Percentiles rank a stretch among this genome's conserved stretches.
Conservation (phyloP, 345 rosid genomes). For the Dipteronia sinensis region DNA sequence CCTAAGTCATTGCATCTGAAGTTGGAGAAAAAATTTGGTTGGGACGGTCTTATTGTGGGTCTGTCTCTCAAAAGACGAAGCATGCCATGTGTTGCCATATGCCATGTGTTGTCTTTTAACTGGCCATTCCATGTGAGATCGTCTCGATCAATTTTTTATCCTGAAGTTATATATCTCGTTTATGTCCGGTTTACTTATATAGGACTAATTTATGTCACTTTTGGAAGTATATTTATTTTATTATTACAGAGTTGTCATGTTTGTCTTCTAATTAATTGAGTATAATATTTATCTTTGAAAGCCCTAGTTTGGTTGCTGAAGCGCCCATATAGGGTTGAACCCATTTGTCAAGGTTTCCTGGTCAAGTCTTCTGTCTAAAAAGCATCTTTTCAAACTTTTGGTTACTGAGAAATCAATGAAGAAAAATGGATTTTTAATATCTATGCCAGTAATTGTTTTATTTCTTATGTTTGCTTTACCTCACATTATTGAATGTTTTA, state of each 20-base stretch:
- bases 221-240: neutral
- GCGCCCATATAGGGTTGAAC: neutral
- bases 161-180: neutral
- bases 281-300: neutral
- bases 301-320: neutral
- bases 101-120: neutral
- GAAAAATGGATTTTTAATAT: neutral
- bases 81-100: neutral
- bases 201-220: conserved; percentile 2
- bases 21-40: neutral
- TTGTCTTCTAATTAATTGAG: neutral
- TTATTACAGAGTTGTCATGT: neutral
- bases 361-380: neutral
- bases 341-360: neutral
- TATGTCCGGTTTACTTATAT: neutral
- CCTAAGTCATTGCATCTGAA: neutral
- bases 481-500: neutral
- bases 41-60: neutral
- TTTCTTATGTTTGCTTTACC: neutral
- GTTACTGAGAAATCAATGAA: neutral
- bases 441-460: conserved; percentile 1
- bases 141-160: neutral
- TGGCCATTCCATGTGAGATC: neutral
- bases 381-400: neutral
- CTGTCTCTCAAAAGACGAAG: neutral